These are phyloP conservation scores for Geotrichum histeridarum DNA, from an alignment of 1,139 yeast species.

Conservation along the genomic window DNA sequence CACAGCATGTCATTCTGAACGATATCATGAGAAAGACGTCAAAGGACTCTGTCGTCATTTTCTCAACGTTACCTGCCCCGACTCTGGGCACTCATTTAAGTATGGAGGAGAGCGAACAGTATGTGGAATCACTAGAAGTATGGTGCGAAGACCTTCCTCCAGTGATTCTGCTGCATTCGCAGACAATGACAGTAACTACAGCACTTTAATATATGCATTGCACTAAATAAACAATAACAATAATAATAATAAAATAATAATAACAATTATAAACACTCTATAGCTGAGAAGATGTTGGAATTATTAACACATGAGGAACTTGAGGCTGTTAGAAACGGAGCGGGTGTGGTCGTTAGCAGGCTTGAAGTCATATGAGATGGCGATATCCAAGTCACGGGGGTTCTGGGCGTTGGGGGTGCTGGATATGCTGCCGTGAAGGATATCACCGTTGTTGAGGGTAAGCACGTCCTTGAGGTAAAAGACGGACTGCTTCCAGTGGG, in stretches of 20 bases:
- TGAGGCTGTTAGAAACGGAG: conserved; percentile 7
- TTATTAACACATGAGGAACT: conserved; percentile 18
- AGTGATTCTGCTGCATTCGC: conserved; percentile 72
- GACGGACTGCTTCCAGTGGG: conserved; percentile 92
- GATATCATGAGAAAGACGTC: conserved; percentile 73
- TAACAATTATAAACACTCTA: neutral
- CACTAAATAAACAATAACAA: neutral
- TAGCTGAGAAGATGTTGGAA: neutral
- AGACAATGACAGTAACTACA: conserved; percentile 92
- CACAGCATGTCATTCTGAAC: conserved; percentile 83
- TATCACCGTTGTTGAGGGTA: conserved; percentile 72
- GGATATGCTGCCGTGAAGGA: conserved; percentile 62
- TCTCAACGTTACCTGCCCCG: conserved; percentile 89
- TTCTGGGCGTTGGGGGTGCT: conserved; percentile 72
- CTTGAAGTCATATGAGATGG: conserved; percentile 47
- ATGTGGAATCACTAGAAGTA: conserved; percentile 66
- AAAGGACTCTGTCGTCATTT: conserved; percentile 58
- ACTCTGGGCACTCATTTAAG: conserved; percentile 70
- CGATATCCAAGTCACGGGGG: conserved; percentile 60
- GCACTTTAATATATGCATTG: conserved; percentile 46
- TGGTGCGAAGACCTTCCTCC: conserved; percentile 87
- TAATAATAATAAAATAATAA: too few species aligned
- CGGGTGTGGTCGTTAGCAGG: conserved; percentile 42
- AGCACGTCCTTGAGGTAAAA: conserved; percentile 83
- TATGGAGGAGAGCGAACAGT: conserved; percentile 64